Conservation (phyloP, 208 protist species). For the Trypanosomatidae sp. region DNA sequence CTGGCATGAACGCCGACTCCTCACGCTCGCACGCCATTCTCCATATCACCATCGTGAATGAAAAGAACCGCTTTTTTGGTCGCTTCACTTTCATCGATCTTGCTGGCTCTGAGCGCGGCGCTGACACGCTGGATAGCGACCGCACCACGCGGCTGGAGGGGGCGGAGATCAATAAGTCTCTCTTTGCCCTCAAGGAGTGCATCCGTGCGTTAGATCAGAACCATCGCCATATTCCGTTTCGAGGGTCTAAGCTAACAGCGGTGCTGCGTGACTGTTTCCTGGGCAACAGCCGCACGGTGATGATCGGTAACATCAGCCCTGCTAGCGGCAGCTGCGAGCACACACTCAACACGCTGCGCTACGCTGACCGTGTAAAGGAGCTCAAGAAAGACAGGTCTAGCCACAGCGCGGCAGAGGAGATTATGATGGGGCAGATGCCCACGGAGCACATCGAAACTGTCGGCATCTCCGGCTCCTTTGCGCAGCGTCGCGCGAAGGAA, state of each 20-base stretch:
- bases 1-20: conserved; percentile 95
- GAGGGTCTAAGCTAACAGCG: conserved; percentile 94
- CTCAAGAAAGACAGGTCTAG: conserved; percentile 89
- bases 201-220: conserved; percentile 84
- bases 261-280: conserved; percentile 90
- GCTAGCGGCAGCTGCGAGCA: conserved; percentile 82
- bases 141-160: conserved; percentile 87
- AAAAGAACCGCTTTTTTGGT: conserved; percentile 93
- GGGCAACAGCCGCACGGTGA: conserved; percentile 93
- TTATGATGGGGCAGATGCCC: conserved; percentile 93
- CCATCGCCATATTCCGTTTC: conserved; percentile 91
- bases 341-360: conserved; percentile 84
- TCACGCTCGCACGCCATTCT: conserved; percentile 97
- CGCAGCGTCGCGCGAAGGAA: conserved; percentile 81
- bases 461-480: conserved; percentile 70
- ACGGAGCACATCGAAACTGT: conserved; percentile 87
- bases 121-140: conserved; percentile 70
- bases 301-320: conserved; percentile 94
- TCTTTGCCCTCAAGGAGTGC: conserved; percentile 89
- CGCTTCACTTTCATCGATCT: conserved; percentile 92
- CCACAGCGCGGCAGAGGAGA: conserved; percentile 81
- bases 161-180: conserved; percentile 91
- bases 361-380: conserved; percentile 92
- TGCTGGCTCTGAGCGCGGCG: conserved; percentile 91
- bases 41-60: conserved; percentile 65